Percentiles rank a stretch among this genome's conserved stretches.
Conservation (phyloP, 2,329 filamentous ascomycete genomes). For the Thelonectria discophora region DNA sequence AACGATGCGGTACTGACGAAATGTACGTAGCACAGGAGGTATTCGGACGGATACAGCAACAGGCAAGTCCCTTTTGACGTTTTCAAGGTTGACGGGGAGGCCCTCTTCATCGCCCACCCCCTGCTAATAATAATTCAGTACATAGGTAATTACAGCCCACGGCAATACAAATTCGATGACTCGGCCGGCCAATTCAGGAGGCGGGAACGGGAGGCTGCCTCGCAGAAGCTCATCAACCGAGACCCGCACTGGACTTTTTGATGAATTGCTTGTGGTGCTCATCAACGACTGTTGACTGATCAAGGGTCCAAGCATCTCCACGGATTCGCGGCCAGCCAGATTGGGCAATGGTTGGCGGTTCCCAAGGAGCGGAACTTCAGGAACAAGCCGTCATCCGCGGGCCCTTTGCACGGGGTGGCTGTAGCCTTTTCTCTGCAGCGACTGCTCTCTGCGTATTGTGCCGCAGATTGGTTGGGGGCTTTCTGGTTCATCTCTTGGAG, state of each 20-base stretch:
- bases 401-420: not conserved
- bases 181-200: not conserved
- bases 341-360: slow-evolving; percentile 16
- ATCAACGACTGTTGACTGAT: no score
- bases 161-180: not conserved
- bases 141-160: no score
- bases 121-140: no score
- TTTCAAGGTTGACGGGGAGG: slow-evolving; percentile 4
- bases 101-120: not conserved
- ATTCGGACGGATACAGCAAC: no score
- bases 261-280: slow-evolving; percentile 1
- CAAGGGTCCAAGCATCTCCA: no score
- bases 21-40: not conserved
- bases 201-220: no score
- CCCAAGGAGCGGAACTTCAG: slow-evolving; percentile 5
- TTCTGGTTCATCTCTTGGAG: no score
- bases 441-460: not conserved
- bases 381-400: slow-evolving; percentile 1
- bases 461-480: not conserved
- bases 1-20: slow-evolving; percentile 8
- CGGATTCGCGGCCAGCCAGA: slow-evolving; percentile 22
- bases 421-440: not conserved
- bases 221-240: slow-evolving; percentile 12
- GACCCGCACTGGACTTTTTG: slow-evolving; percentile 1
- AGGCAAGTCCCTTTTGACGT: not conserved